These are phyloP conservation scores for Allium cepa DNA, from an alignment of 106 monocot genomes.

Conservation along the genomic window DNA sequence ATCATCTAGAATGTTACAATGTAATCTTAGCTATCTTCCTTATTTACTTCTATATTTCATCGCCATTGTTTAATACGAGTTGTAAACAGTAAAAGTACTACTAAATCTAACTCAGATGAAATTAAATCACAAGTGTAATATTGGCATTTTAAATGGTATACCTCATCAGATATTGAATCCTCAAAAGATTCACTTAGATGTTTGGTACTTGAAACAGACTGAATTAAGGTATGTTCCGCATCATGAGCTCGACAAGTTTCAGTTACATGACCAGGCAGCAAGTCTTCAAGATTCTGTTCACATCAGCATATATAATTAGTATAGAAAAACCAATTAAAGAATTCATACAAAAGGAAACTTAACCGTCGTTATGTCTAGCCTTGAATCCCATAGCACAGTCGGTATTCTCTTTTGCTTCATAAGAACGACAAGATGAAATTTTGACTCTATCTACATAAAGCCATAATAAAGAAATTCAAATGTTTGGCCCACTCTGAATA, in stretches of 20 bases:
- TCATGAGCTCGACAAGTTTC: neutral
- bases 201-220: constrained; percentile 5
- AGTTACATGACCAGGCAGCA: neutral
- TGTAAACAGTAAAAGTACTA: neutral
- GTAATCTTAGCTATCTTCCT: neutral
- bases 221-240: neutral
- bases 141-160: neutral
- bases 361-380: too few species aligned
- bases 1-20: neutral
- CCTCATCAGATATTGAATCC: constrained; percentile 59
- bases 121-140: neutral
- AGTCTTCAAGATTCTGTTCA: constrained; percentile 8
- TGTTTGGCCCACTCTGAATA: too few species aligned
- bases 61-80: neutral
- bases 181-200: constrained; percentile 12
- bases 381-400: too few species aligned
- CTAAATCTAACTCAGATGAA: too few species aligned
- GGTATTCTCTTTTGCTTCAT: too few species aligned
- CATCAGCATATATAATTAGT: neutral
- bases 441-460: too few species aligned
- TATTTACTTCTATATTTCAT: neutral
- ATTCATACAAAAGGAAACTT: too few species aligned
- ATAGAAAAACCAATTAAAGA: too few species aligned
- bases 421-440: too few species aligned
- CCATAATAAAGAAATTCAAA: too few species aligned